Base-by-base conservation (phyloP, 805 yeast species). In the Yarrowia deformans region DNA sequence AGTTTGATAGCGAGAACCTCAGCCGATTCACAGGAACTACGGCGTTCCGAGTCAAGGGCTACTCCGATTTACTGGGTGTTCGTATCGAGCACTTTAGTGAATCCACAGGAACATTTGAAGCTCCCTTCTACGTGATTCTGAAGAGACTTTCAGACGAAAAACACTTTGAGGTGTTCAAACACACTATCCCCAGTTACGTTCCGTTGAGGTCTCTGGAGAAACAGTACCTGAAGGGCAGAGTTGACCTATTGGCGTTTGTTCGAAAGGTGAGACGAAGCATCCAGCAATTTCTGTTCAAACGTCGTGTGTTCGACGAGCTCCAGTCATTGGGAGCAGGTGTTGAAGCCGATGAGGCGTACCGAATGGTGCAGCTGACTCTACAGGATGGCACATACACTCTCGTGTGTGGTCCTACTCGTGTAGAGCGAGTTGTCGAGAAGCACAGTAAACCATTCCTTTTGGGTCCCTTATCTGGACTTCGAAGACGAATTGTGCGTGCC, bases 101-200 rank as follows among this genome's bases (percentile, higher is more conserved):
- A 14, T 7, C 39, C n/a, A 16, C 34, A 4, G 39, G 29, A 3
- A 16, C 45, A 0, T 63, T 63, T n/a, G 55, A 35, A 12, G 56
- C 68, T 13, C 68, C 68, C 14, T 49, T 23, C 14, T 63, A 63
- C 56, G 7, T 63, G 45, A 63, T 63, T 48, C 39, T 63, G 39
- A 63, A 49, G 12, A n/a, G 56, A 14, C 3, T 35, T 0, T 2
- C 48, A 5, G 56, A 29, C 12, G 55, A 35, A 16, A 63, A 63
- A 19, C 39, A 35, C 18, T 32, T 48, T 10, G n/a, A 23, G 29
- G 48, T 63, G 13, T 63, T 48, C 48, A 63, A 63, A 37, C 68
- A 63, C 8, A 63, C 68, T 1, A 37, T 63, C n/a, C 68, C 68
- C 1, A 37, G 68, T 12, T 48, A 49, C 8, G 48, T 63, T 6